Base-by-base conservation (phyloP, 2,329 filamentous ascomycete genomes). In the Botryotinia calthae region DNA sequence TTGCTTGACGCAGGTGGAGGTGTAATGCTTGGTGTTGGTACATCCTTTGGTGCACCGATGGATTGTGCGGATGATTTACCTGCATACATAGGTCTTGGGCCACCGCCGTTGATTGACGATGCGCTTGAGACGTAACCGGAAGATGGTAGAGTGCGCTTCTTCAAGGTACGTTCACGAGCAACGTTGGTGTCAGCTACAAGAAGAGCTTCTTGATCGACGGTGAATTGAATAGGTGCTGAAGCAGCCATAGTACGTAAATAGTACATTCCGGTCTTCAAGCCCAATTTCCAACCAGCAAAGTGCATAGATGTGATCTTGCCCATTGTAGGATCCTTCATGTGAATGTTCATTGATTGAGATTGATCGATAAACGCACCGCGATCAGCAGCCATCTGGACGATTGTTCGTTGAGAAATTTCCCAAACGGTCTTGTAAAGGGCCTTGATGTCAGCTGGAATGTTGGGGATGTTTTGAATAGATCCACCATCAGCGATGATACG, bases 231-330 rank as follows among this genome's bases (percentile, higher is more conserved):
- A 71, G 96, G 96, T 64, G 95, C 94, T 28, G 95, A 95, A 51
- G 96, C 96, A 76, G 96, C 96, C 90, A 97, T 96, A 65, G 96
- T 99, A 80, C 96, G 94, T 79, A 99, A 91, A 85, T 99, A 99
- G 90, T 99, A 99, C 96, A 99, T 98, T 86, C 96, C 96, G 51
- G 96, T 99, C 92, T 99, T 99, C 78, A 99, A 89, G 81, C 96
- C 96, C 77, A 98, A 91, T 88, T 98, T 99, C 96, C 96, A 99
- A 79, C 96, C 96, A 66, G 96, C 89, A 82, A 99, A 99, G 86
- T 99, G 96, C 96, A 99, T 99, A 83, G 92, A 96, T 74, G 96
- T 99, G 83, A 99, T 97, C 89, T 99, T 99, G 85, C 96, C 96
- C 95, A 99, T 98, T 69, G 95, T 97, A 59, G 96, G 96, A 81